Base-by-base conservation (phyloP, 441 rosid species). In the Erodium trifolium region DNA sequence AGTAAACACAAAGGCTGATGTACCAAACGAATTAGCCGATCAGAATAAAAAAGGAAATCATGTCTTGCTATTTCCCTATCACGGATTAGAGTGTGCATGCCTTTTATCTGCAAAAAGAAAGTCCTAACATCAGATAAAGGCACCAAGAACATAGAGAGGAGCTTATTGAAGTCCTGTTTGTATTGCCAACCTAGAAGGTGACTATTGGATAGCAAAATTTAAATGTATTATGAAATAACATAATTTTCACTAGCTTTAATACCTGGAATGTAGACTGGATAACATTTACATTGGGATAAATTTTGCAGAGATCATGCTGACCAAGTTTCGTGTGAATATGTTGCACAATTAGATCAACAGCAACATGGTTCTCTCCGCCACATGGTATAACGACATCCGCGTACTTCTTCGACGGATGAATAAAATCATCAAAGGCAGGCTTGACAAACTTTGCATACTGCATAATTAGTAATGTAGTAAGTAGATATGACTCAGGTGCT, bases 391-490 rank as follows among this genome's bases (percentile, higher is more conserved):
- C 91, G 63, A 92, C 90, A 78, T 93, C 99, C n/a, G 99, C 97
- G 82, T 83, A 91, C 77, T 93, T 93, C 86, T 93, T 93, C 64
- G 99, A 87, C 67, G 99, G 99, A 49, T 86, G 85, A 78, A 93
- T 86, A 83, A 93, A 93, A 78, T 93, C 97, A 82, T 93, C 99
- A 82, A 93, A 93, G 35, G 99, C 99, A 35, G 99, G 99, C 84
- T 93, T 93, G 70, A 93, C 99, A 86, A 93, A 93, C 78, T 91
- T 93, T 64, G 96, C 96, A 68, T 93, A 93, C 97, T 93, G 92
- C 84, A 81, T 12, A 79, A 80, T 65, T 68, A 69, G 71, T 11
- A 78, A 12, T 34, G 71, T 14, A 51, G 51, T 68, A 55, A 63
- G 65, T 68, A 65, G 16, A 34, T 4, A 74, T 49, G 47, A 31